Conservation (phyloP, 352 stramenopile species). For the Globisporangium lucens region DNA sequence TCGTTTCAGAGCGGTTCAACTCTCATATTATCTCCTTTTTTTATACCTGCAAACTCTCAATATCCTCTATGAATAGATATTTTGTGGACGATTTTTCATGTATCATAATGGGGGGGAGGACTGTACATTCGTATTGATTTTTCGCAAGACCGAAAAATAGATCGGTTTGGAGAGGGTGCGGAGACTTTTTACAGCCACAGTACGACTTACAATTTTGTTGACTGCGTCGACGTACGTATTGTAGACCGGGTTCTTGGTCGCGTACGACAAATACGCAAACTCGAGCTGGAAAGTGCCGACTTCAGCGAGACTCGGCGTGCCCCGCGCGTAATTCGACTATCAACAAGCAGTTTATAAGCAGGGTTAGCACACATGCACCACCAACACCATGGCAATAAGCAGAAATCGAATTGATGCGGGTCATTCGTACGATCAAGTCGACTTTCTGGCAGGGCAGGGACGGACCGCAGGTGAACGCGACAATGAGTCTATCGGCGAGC, state of each 20-base stretch:
- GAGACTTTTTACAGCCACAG: too few species aligned
- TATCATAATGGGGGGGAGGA: too few species aligned
- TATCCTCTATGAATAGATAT: too few species aligned
- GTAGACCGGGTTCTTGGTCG: slow-evolving; percentile 37
- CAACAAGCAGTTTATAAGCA: not conserved
- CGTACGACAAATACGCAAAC: slow-evolving; percentile 46
- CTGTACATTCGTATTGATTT: too few species aligned
- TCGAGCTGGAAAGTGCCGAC: slow-evolving; percentile 63
- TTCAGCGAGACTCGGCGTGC: slow-evolving; percentile 37
- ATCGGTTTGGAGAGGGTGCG: too few species aligned
- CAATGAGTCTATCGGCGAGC: slow-evolving; percentile 33
- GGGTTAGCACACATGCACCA: not conserved
- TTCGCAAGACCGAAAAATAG: too few species aligned
- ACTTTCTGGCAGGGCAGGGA: slow-evolving; percentile 34
- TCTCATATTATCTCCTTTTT: too few species aligned
- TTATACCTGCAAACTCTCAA: too few species aligned
- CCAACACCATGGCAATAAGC: not conserved
- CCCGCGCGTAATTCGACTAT: slow-evolving; percentile 1
- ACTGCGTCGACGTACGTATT: slow-evolving; percentile 33
- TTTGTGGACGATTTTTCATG: too few species aligned
- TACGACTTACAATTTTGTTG: slow-evolving; percentile 36
- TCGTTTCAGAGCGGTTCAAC: too few species aligned
- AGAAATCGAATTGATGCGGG: not conserved
- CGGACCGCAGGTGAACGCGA: slow-evolving; percentile 33
- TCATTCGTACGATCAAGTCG: slow-evolving; percentile 32